Percentiles rank a stretch among this genome's conserved stretches.
phyloP scores from a whole-genome alignment of 2,329 filamentous ascomycete species.

The Verticillium klebahnii region DNA sequence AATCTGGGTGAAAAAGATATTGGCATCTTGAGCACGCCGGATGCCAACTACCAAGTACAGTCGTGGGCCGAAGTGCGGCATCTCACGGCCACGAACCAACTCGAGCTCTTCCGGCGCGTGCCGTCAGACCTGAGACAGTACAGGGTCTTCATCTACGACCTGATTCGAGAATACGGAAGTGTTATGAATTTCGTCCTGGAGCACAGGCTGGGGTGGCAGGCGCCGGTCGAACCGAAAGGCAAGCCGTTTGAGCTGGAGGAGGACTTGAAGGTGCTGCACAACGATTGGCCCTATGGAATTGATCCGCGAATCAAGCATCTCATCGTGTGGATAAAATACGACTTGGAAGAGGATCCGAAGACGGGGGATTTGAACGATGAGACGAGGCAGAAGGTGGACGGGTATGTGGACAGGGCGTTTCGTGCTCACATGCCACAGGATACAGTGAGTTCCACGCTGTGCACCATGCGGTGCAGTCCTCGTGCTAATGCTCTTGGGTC shows the following conservation, averaged over 20 bases:
- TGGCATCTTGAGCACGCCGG: slow-evolving; percentile 64
- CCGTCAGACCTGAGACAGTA: slow-evolving; percentile 79
- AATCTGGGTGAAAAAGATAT: slow-evolving; percentile 64
- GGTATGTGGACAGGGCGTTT: slow-evolving; percentile 67
- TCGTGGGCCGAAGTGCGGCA: slow-evolving; percentile 66
- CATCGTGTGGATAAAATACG: slow-evolving; percentile 91
- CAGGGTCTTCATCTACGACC: slow-evolving; percentile 59
- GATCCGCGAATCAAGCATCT: slow-evolving; percentile 75
- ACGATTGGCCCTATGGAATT: slow-evolving; percentile 93
- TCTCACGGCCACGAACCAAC: slow-evolving; percentile 59
- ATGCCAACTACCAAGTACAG: slow-evolving; percentile 58
- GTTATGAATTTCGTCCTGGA: slow-evolving; percentile 72
- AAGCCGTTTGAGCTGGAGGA: slow-evolving; percentile 20
- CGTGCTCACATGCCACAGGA: slow-evolving; percentile 43
- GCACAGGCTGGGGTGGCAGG: slow-evolving; percentile 65
- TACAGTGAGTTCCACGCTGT: slow-evolving; percentile 37
- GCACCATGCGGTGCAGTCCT: background rate
- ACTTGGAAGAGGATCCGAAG: slow-evolving; percentile 61
- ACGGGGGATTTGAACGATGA: slow-evolving; percentile 63
- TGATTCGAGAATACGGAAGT: slow-evolving; percentile 66
- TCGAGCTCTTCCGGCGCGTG: slow-evolving; percentile 71
- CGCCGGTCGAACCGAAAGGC: slow-evolving; percentile 27
- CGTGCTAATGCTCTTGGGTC: background rate
- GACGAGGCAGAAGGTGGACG: slow-evolving; percentile 61
- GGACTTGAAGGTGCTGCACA: slow-evolving; percentile 72